A percentile compares a stretch with the other conserved stretches of the same genome.
phyloP scores from a whole-genome alignment of 164 flowering plant species.

The Malania oleifera region DNA sequence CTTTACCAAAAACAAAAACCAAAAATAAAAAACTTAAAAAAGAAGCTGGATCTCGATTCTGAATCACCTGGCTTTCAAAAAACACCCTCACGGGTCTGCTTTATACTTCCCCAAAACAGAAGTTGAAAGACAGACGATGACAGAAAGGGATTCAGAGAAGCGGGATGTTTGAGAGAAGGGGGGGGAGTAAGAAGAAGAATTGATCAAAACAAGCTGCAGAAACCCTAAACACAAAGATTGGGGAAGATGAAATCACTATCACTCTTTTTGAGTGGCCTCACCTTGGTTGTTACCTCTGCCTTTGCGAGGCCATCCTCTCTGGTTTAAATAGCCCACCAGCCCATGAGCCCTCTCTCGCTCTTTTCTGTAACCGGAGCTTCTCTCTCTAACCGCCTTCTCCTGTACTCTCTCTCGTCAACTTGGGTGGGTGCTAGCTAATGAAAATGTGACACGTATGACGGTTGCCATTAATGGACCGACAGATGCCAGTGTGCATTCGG shows the following conservation, averaged over 20 bases:
- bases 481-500: neutral
- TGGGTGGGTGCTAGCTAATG: conserved; percentile 13
- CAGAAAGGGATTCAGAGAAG: conserved; percentile 80
- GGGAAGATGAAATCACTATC: neutral
- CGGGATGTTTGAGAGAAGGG: conserved; percentile 33
- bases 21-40: too few relatives aligned
- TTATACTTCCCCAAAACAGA: conserved; percentile 12
- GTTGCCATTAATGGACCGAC: neutral
- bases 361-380: neutral
- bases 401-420: conserved; percentile 10
- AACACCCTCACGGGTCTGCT: conserved; percentile 14
- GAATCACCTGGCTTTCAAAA: conserved; percentile 26
- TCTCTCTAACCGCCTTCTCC: conserved; percentile 10
- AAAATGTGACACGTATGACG: neutral
- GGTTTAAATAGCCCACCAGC: conserved; percentile 23
- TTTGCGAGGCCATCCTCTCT: neutral
- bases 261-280: conserved; percentile 18
- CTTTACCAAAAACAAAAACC: neutral
- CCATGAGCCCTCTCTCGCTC: neutral
- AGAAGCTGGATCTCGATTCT: conserved; percentile 22
- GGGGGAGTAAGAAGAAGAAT: conserved; percentile 9
- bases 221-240: too few relatives aligned
- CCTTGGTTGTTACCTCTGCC: conserved; percentile 23
- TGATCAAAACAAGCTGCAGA: conserved; percentile 14
- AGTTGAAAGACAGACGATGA: conserved; percentile 48